phyloP scores from a whole-genome alignment of 495 filamentous ascomycete genomes.

The Aspergillus incahuasiensis region DNA sequence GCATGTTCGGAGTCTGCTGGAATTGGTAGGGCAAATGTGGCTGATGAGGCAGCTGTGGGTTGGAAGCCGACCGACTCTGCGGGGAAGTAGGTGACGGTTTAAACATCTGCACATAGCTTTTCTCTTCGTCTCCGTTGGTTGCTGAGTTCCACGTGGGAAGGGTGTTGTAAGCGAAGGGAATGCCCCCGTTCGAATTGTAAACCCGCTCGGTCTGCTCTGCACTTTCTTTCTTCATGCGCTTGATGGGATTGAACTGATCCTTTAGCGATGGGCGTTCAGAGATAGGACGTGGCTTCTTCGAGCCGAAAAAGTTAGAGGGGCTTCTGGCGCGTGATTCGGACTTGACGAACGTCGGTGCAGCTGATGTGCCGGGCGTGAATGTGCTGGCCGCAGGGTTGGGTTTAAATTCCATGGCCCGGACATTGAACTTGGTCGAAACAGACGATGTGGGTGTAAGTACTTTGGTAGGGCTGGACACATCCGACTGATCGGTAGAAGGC shows the following conservation, averaged over 20 bases:
- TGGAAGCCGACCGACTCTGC: conserved; percentile 56
- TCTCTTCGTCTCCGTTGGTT: conserved; percentile 54
- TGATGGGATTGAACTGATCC: conserved; percentile 67
- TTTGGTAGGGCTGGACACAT: conserved; percentile 41
- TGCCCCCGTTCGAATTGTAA: conserved; percentile 62
- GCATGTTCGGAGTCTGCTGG: conserved; percentile 44
- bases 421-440: conserved; percentile 68
- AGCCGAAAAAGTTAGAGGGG: conserved; percentile 50
- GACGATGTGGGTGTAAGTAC: conserved; percentile 47
- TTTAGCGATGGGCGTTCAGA: conserved; percentile 57
- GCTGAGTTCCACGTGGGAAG: conserved; percentile 70
- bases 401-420: conserved; percentile 76
- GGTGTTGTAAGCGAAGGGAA: conserved; percentile 73
- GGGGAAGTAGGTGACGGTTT: conserved; percentile 63
- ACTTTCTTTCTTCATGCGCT: conserved; percentile 61
- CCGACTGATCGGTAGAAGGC: conserved; percentile 41
- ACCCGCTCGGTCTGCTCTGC: conserved; percentile 44
- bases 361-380: conserved; percentile 66
- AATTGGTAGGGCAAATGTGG: conserved; percentile 71
- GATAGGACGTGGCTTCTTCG: conserved; percentile 55
- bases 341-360: conserved; percentile 53
- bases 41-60: conserved; percentile 65
- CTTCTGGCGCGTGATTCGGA: conserved; percentile 49
- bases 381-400: conserved; percentile 72
- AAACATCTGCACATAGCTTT: conserved; percentile 72